Base-by-base conservation (phyloP, 2,329 filamentous ascomycete genomes). In the Monilinia fructigena region DNA sequence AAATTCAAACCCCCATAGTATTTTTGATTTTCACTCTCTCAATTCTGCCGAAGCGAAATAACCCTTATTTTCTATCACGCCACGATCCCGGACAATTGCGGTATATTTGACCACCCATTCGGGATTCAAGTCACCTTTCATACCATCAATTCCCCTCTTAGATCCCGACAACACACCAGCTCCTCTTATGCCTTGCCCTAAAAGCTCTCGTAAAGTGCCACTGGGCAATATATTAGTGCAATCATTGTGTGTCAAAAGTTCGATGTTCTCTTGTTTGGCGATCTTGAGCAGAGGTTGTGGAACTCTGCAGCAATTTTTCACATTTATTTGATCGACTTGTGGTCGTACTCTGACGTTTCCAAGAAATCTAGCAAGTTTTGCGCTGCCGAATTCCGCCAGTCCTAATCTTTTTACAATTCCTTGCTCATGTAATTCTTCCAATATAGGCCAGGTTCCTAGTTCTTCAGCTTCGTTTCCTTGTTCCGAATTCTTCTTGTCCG, bases 51-150 rank as follows among this genome's bases (percentile, higher is more conserved):
- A 87, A 1, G 94, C 94, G 81, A 97, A 97, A 78, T 97, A 98
- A 10, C 95, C 95, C 82, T 98, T 99, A 76, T 95, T 97, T 82
- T 99, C 95, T 71, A 99, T 94, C 11, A 99, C 95, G 18, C 95
- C 95, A 64, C 95, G 84, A 76, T 98, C 90, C 77, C 91, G 90
- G 52, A 98, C 92, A 67, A 98, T 94, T 1, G 95, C 95, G 48
- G 94, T 97, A 77, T 99, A 99, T 77, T 98, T 96, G 72, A 94
- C 89, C 38, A 98, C 95, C 94, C 95, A 99, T 76, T 94, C 88
- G 38, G 95, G 93, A 67, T 86, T 85, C 59, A 98, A 84, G 70
- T 97, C 88, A 5, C 92, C 93, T 71, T 85, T 82, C 66, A 96
- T 80, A 0, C 90, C 89, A 12, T 80, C 77, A 23, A 77, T 76